Base-by-base conservation (phyloP, 192 early-diverging fungal species). In the Linnemannia schmuckeri region DNA sequence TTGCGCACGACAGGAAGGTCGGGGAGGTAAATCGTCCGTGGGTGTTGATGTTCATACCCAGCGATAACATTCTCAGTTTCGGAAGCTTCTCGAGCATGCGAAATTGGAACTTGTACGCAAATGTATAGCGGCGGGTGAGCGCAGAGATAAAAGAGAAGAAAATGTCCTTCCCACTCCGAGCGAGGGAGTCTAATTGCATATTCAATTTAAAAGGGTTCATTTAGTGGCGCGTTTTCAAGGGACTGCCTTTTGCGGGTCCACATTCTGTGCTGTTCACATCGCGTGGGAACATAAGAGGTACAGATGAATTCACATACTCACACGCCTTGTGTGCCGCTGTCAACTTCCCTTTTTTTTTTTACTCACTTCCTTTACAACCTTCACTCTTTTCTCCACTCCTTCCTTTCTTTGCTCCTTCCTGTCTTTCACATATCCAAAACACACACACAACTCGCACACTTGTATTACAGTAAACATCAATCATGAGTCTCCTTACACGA, bases 401-500 rank as follows among this genome's bases (percentile, higher is more conserved):
- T 46, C 44, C 44, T 46, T 2, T 24, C 8, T 61, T n/a, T n/a
- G 22, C 24, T 24, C 24, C 24, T 57, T 57, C 24, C 54, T n/a
- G 3, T 57, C 57, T n/a, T 27, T 9, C 1, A 27, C 52, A 55
- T 55, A 24, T 55, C 52, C 20, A 6, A 24, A 24, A 55, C 22
- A 27, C 24, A 61, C 6, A 61, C n/a, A 61, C 57, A 27, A 46
- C 13, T 15, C 12, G 15, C 9, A 46, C 1, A 18, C 18, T 22
- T 52, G 47, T 49, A 22, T 52, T 52, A 4, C 38, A 70, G 1
- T 57, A 3, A 54, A 33, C 35, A 18, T 15, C 41, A 41, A 78
- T 37, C 70, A 87, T 87, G 85, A 87, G 52, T 55, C 49, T 87
- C 37, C 61, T 44, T 63, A 72, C 85, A 63, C 79, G 85, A 47